A percentile compares a stretch with the other conserved stretches of the same genome.
Conservation (phyloP, 257 asterid genomes). For the Solanum phureja region DNA sequence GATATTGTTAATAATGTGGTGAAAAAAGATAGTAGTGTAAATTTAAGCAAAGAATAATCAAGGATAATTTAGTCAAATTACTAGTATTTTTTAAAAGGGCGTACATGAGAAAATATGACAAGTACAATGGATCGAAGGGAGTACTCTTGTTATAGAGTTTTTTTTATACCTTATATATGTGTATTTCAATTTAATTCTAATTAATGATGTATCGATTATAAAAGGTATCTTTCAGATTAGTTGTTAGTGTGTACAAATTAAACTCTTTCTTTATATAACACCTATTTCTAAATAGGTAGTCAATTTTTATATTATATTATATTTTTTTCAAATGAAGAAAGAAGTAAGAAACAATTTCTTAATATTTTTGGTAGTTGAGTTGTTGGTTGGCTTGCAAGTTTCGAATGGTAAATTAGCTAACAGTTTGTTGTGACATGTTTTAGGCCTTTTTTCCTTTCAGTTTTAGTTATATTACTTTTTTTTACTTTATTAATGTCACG, state of each 20-base stretch:
- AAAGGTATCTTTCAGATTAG: background rate
- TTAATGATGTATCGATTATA: no score
- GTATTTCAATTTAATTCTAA: no score
- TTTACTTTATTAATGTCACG: no score
- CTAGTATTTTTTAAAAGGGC: background rate
- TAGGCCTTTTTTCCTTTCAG: background rate
- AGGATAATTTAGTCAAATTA: background rate
- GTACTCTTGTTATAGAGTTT: background rate
- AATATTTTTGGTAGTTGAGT: background rate
- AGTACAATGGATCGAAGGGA: background rate
- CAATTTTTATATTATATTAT: background rate
- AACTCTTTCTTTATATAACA: background rate
- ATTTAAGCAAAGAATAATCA: no score
- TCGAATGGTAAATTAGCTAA: background rate
- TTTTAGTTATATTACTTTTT: no score
- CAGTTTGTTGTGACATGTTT: background rate
- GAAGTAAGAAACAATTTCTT: background rate
- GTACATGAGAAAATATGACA: no score
- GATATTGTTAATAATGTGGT: background rate
- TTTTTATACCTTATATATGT: background rate
- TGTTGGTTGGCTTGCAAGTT: background rate
- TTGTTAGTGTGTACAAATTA: accelerated
- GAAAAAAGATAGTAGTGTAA: background rate
- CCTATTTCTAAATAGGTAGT: background rate
- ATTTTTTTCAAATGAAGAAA: background rate